These are phyloP conservation scores for Fusarium equiseti DNA, from an alignment of 2,329 filamentous ascomycete species.

Conservation along the genomic window DNA sequence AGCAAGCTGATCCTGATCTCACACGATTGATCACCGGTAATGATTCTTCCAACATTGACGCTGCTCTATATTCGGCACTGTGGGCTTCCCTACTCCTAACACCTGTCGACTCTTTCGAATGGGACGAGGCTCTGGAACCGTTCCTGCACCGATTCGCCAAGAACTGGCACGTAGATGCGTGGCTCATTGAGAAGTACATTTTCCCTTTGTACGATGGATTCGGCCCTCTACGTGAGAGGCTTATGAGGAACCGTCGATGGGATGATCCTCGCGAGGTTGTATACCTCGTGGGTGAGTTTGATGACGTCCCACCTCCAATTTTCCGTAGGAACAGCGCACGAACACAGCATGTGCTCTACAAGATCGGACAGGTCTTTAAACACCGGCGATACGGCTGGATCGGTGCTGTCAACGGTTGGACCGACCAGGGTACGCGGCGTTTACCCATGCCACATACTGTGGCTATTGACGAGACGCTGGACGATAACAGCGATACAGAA, in stretches of 20 bases:
- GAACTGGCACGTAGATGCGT: slow-evolving; percentile 72
- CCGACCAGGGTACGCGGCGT: slow-evolving; percentile 58
- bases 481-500: slow-evolving; percentile 47
- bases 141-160: slow-evolving; percentile 64
- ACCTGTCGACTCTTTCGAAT: slow-evolving; percentile 60
- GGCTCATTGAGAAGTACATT: slow-evolving; percentile 75
- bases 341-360: slow-evolving; percentile 59
- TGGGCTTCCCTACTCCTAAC: slow-evolving; percentile 76
- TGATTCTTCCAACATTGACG: slow-evolving; percentile 60
- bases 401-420: slow-evolving; percentile 92
- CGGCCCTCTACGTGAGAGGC: slow-evolving; percentile 47
- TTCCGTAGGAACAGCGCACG: slow-evolving; percentile 48
- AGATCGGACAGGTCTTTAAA: slow-evolving; percentile 84
- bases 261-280: slow-evolving; percentile 50
- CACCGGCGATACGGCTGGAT: slow-evolving; percentile 85
- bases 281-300: slow-evolving; percentile 58
- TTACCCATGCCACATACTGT: slow-evolving; percentile 46
- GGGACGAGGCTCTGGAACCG: slow-evolving; percentile 72
- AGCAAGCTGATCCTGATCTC: slow-evolving; percentile 46
- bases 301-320: slow-evolving; percentile 56
- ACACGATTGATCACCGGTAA: slow-evolving; percentile 54
- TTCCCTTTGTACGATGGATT: slow-evolving; percentile 69
- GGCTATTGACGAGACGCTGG: slow-evolving; percentile 45
- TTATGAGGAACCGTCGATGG: slow-evolving; percentile 46
- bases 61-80: slow-evolving; percentile 77